A percentile compares a stretch with the other conserved stretches of the same genome.
phyloP scores from a whole-genome alignment of 169 alveolate genomes.

The Plasmodium fragile region DNA sequence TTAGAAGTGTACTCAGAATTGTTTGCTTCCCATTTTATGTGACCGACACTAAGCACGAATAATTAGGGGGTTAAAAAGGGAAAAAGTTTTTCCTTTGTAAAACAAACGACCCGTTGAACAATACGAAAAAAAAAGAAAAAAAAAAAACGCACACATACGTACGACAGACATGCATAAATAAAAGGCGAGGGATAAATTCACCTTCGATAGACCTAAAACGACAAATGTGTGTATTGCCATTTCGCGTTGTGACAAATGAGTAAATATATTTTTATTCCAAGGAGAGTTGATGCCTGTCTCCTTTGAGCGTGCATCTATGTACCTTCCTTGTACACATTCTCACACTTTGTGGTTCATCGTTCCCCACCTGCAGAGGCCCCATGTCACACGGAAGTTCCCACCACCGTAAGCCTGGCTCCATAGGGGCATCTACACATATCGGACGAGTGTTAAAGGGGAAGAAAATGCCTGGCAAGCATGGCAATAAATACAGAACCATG shows the following conservation, averaged over 20 bases:
- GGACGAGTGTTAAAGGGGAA: slow-evolving; percentile 95
- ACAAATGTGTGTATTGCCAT: not conserved
- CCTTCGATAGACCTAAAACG: not conserved
- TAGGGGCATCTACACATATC: slow-evolving; percentile 95
- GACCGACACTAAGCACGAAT: not conserved
- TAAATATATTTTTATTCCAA: not conserved
- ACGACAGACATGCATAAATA: not conserved
- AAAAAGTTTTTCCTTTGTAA: not conserved
- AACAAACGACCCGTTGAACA: not conserved
- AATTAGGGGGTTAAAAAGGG: not conserved
- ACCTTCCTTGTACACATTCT: not conserved
- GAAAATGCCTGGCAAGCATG: slow-evolving; percentile 96
- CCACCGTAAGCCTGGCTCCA: slow-evolving; percentile 94
- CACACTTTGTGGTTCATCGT: not conserved
- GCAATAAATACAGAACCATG: slow-evolving; percentile 88
- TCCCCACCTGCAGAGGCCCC: slow-evolving; percentile 86
- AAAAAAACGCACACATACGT: not conserved
- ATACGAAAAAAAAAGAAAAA: not conserved
- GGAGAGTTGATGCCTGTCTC: not conserved
- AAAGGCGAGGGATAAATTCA: not conserved
- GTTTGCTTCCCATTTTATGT: not conserved
- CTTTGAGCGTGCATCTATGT: not conserved
- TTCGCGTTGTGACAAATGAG: not conserved
- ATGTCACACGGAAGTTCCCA: slow-evolving; percentile 94
- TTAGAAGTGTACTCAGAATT: not conserved